Conservation (phyloP, 805 yeast genomes). For the Zygoascus flipseniorum region DNA sequence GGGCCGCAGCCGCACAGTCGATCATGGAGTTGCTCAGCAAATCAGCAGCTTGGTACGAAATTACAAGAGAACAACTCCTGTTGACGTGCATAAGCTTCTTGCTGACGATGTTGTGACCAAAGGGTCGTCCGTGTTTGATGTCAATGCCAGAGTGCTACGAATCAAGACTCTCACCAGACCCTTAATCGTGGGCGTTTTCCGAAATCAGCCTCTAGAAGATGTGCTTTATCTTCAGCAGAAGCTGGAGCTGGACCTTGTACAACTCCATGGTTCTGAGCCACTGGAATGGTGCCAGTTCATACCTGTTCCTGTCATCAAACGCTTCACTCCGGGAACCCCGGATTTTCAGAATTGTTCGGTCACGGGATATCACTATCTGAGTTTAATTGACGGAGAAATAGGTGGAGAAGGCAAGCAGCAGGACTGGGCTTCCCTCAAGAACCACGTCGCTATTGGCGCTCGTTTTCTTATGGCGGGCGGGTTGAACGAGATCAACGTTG, state of each 20-base stretch:
- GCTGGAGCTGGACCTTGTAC: constrained; percentile 65
- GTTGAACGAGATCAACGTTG: constrained; percentile 64
- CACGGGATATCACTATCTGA: constrained; percentile 38
- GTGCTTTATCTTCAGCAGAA: constrained; percentile 37
- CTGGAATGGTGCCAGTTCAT: constrained; percentile 34
- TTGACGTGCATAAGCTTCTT: not conserved
- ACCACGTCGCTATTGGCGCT: constrained; percentile 31
- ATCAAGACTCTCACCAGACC: constrained; percentile 41
- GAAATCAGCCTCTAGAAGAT: constrained; percentile 66
- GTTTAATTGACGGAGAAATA: constrained; percentile 74
- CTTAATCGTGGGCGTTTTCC: constrained; percentile 78
- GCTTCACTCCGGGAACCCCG: constrained; percentile 52
- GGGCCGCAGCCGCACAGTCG: constrained; percentile 61
- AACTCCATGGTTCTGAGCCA: constrained; percentile 75
- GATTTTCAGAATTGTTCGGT: constrained; percentile 29
- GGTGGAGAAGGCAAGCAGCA: constrained; percentile 89
- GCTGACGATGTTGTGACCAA: not conserved
- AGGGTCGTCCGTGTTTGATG: constrained; percentile 14
- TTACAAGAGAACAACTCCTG: not conserved
- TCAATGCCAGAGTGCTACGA: constrained; percentile 9
- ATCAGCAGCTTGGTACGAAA: constrained; percentile 33
- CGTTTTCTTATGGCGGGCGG: constrained; percentile 83
- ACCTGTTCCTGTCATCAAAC: constrained; percentile 57
- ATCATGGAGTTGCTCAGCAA: constrained; percentile 35
- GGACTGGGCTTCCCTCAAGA: constrained; percentile 54